Evolutionary conservation across 306 rosid species (phyloP).

Genomic region (Prosopis cineraria): DNA sequence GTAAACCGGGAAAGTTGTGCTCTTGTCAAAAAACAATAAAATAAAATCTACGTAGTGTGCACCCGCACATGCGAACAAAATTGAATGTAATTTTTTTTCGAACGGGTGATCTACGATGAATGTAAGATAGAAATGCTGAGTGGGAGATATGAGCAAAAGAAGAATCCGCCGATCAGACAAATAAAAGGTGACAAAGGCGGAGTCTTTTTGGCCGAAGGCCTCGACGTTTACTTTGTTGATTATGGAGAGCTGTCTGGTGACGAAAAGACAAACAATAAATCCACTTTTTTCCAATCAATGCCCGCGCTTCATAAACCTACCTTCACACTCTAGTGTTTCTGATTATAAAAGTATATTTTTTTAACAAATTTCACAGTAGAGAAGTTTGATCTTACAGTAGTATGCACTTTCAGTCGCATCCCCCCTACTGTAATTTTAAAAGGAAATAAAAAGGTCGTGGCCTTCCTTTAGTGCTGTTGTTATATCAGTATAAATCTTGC

Average conservation of each 20-base stretch:
- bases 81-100: neutral
- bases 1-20: no score
- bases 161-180: neutral
- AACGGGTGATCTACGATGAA: no score
- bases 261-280: neutral
- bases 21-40: no score
- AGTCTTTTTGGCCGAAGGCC: neutral
- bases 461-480: neutral
- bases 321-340: no score
- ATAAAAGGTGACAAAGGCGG: neutral
- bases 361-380: neutral
- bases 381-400: neutral
- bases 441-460: neutral
- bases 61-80: neutral
- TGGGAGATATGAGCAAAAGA: neutral
- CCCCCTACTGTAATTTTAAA: neutral
- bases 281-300: no score
- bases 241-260: neutral
- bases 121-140: neutral
- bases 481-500: neutral
- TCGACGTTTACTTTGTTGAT: neutral
- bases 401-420: neutral
- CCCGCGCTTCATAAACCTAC: no score
- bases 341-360: no score
- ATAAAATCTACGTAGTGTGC: no score